Evolutionary conservation across 2,329 filamentous ascomycete species (phyloP).

Genomic region (Fusarium nanum): DNA sequence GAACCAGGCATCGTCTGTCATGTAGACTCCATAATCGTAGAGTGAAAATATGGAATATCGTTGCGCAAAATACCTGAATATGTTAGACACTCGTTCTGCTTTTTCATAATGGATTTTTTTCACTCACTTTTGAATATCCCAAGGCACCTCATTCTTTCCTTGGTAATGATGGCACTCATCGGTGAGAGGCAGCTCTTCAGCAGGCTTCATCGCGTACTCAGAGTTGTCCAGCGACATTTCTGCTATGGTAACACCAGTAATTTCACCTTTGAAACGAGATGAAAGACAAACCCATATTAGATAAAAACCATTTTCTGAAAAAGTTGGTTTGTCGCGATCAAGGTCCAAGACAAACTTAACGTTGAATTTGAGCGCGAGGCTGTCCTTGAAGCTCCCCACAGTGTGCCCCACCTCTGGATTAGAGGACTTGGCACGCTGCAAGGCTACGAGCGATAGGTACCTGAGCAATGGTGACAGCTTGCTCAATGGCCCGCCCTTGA

Average conservation of each 20-base stretch:
- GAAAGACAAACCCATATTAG: not conserved
- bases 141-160: conserved; percentile 76
- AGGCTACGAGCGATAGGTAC: conserved; percentile 37
- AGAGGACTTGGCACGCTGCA: conserved; percentile 46
- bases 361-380: conserved; percentile 45
- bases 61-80: conserved; percentile 85
- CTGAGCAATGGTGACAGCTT: conserved; percentile 45
- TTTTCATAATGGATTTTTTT: not conserved
- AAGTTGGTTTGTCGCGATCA: not conserved
- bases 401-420: conserved; percentile 9
- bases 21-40: conserved; percentile 88
- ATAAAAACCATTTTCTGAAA: not conserved
- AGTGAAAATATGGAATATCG: conserved; percentile 86
- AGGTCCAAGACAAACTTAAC: conserved; percentile 10
- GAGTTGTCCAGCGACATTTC: conserved; percentile 23
- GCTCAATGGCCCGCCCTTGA: conserved; percentile 42
- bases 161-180: conserved; percentile 81
- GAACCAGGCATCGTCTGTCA: conserved; percentile 97
- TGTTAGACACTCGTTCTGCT: not conserved
- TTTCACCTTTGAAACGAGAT: not conserved
- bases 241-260: conserved; percentile 29
- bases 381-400: conserved; percentile 37
- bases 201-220: conserved; percentile 54
- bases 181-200: conserved; percentile 63
- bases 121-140: conserved; percentile 83